Evolutionary conservation across 345 rosid genomes (phyloP), one percentile per base, ranked within the genome.

Genomic region (Sapria himalayana): DNA sequence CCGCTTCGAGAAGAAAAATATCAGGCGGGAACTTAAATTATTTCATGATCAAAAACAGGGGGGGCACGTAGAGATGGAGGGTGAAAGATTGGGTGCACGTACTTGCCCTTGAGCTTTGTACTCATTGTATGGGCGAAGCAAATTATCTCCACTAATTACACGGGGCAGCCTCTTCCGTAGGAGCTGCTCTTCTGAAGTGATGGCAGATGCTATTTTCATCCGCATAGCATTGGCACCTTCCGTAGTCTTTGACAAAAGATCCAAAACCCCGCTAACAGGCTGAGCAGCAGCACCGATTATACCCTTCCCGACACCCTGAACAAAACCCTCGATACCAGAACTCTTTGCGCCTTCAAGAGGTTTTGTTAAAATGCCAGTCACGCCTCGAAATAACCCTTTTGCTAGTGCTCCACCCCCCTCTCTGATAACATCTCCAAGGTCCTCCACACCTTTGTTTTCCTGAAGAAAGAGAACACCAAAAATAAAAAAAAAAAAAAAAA

Each of bases 221-320:
- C 94, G 72, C 84, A 89, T 65, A 42, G 95, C 98, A 71, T 89
- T 89, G 44, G 98, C 98, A 51, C 98, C 98, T 71, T 89, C 98
- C 8, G 98, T 89, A 54, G 98, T 89, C 58, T 89, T 89, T 0
- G 98, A 89, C 68, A 89, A 58, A 61, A 89, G 92, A 73, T 89
- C 98, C 63, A 84, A 59, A 57, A 80, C 95, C 54, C 99, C 95
- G 37, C 99, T 84, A 51, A 91, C 95, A 19, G 95, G 99, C 56
- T 91, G 99, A 37, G 99, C 99, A 60, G 99, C 93, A 46, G 72
- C 99, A 45, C 99, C 99, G 11, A 84, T 80, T 54, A 80, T 60
- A 53, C 99, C 99, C 67, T 91, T 91, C 41, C 99, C 99, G 46
- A 91, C 81, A 37, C 99, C 99, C 51, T 80, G 85, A 52, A 80